Evolutionary conservation across 345 rosid genomes (phyloP), one percentile per base, ranked within the genome.

Genomic region (Camelina hispida): DNA sequence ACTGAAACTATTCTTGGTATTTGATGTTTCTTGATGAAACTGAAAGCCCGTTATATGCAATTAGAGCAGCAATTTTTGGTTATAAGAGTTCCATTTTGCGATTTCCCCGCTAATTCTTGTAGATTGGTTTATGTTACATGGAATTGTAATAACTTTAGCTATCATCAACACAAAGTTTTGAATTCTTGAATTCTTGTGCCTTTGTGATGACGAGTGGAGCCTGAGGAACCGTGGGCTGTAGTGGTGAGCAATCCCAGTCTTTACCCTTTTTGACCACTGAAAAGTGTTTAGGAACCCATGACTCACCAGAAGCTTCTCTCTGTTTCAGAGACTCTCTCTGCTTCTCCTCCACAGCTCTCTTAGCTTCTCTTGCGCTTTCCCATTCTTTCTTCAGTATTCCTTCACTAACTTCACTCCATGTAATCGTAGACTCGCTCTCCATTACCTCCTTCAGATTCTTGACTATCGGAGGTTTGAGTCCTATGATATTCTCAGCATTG

Each of bases 251-350:
- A 4, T 83, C 85, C 91, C 95, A 94, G 30, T 87, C 90, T 46
- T 82, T 81, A 32, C 70, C 74, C 58, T 37, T 71, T 43, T 37
- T 75, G 46, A 75, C 74, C 18, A 83, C 51, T 4, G 13, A 76
- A 78, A 94, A 91, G 79, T 88, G 84, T 62, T 82, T 85, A 5
- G 97, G 89, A 72, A 76, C 75, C 98, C 96, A 91, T 25, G 59
- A 82, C 71, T 84, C 84, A 9, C 84, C 88, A 10, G 30, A 72
- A 20, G 89, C 81, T 14, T 72, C 77, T 75, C 91, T 86, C 13
- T 81, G 83, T 71, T 67, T 88, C 43, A 55, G 51, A 2, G 69
- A 43, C 75, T 75, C 78, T 67, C 98, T 87, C 37, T 91, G 98
- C 62, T 77, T 83, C 46, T 84, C 87, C 76, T 93, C 98, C 1